phyloP scores from a whole-genome alignment of 768 basidiomycete species.

The Neoboletus brunneissimus region DNA sequence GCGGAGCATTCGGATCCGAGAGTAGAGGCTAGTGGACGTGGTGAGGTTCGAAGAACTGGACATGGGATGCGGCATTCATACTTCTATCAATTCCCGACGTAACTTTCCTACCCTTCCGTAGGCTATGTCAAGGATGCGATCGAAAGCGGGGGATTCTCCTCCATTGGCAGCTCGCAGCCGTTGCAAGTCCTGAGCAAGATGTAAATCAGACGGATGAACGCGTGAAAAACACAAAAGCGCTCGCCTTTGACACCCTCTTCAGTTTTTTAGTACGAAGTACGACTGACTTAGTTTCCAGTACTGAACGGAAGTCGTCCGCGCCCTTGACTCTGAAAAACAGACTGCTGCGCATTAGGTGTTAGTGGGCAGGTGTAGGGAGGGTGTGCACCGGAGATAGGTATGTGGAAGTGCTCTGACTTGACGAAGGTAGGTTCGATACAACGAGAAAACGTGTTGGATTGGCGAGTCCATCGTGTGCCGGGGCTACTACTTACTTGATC shows the following conservation, averaged over 20 bases:
- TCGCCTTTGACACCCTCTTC: constrained; percentile 52
- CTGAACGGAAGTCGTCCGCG: constrained; percentile 53
- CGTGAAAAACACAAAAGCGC: background rate
- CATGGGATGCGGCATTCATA: constrained; percentile 23
- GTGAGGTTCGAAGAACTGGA: constrained; percentile 6
- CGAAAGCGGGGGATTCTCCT: constrained; percentile 49
- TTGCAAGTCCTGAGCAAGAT: constrained; percentile 45
- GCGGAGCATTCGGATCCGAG: constrained; percentile 40
- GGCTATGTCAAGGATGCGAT: constrained; percentile 60
- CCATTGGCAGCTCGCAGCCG: constrained; percentile 53
- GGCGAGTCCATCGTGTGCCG: background rate
- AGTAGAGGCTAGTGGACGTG: constrained; percentile 49
- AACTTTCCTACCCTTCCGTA: constrained; percentile 77
- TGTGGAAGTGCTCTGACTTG: constrained; percentile 45
- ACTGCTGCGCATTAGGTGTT: constrained; percentile 34
- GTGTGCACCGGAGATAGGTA: constrained; percentile 42
- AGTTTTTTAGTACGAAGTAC: constrained; percentile 40
- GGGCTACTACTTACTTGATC: too few species aligned
- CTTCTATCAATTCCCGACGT: constrained; percentile 65
- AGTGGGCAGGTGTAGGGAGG: background rate
- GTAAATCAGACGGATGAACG: background rate
- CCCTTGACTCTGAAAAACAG: constrained; percentile 63
- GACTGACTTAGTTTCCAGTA: constrained; percentile 36
- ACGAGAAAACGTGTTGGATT: constrained; percentile 19
- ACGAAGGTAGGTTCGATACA: constrained; percentile 42